A percentile compares a stretch with the other conserved stretches of the same genome.
These are phyloP conservation scores for Fragilariopsis cylindrus DNA, from an alignment of 108 stramenopile species.

Conservation along the genomic window DNA sequence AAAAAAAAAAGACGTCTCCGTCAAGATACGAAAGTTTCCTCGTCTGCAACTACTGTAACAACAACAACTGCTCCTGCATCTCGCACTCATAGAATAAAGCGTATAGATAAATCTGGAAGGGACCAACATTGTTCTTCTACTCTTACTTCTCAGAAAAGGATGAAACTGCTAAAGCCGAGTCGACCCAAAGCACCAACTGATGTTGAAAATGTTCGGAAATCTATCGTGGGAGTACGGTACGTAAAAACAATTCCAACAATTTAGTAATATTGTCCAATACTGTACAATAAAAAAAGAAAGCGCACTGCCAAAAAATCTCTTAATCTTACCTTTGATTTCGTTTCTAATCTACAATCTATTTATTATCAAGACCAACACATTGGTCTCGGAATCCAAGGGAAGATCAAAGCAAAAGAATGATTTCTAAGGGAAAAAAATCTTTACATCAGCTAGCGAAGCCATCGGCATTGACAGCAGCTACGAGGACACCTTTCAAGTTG, in stretches of 20 bases:
- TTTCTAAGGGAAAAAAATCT: not conserved
- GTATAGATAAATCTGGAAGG: not conserved
- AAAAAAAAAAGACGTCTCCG: not conserved
- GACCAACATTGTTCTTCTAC: not conserved
- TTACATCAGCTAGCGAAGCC: constrained; percentile 1
- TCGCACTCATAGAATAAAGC: not conserved
- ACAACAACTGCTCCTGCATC: not conserved
- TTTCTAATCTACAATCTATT: not conserved
- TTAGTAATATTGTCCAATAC: not conserved
- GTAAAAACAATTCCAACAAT: not conserved
- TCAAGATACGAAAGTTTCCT: not conserved
- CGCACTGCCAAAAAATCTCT: no score
- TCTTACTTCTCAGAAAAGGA: not conserved
- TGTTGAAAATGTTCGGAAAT: constrained; percentile 14
- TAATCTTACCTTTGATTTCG: not conserved
- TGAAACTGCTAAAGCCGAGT: not conserved
- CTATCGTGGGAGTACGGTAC: constrained; percentile 32
- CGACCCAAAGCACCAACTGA: not conserved
- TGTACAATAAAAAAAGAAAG: no score
- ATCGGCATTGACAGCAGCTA: constrained; percentile 11
- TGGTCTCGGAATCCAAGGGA: constrained; percentile 6
- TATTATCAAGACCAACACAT: constrained; percentile 16
- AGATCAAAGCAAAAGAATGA: not conserved
- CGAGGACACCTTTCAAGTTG: not conserved
- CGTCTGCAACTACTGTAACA: no score